These are phyloP conservation scores for Solanum virginianum DNA, from an alignment of 257 asterid species.

Conservation along the genomic window DNA sequence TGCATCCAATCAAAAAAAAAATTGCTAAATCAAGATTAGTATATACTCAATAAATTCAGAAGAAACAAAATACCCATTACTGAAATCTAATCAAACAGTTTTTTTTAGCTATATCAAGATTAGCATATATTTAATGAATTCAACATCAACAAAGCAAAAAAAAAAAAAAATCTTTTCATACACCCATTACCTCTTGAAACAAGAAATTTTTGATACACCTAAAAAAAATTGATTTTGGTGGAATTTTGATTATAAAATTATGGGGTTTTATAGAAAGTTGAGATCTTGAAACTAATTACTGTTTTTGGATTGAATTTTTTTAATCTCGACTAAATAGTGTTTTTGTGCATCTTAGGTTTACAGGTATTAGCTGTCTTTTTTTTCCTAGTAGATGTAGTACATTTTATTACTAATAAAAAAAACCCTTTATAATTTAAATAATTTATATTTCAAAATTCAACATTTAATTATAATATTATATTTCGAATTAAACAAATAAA, in stretches of 20 bases:
- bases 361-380: background rate
- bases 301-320: background rate
- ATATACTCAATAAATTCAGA: background rate
- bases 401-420: background rate
- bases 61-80: background rate
- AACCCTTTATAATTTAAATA: background rate
- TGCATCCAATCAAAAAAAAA: background rate
- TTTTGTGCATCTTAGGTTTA: background rate
- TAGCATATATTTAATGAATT: background rate
- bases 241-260: background rate
- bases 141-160: background rate
- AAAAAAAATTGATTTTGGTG: background rate
- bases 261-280: background rate
- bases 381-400: background rate
- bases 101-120: background rate
- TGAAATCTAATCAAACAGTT: background rate
- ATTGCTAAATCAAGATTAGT: background rate
- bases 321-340: background rate
- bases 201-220: background rate
- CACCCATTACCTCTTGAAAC: background rate
- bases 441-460: no score
- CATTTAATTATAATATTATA: no score
- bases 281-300: background rate
- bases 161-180: background rate
- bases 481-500: no score